phyloP scores from a whole-genome alignment of 2,329 filamentous ascomycete species.

The Thelonectria rubi region DNA sequence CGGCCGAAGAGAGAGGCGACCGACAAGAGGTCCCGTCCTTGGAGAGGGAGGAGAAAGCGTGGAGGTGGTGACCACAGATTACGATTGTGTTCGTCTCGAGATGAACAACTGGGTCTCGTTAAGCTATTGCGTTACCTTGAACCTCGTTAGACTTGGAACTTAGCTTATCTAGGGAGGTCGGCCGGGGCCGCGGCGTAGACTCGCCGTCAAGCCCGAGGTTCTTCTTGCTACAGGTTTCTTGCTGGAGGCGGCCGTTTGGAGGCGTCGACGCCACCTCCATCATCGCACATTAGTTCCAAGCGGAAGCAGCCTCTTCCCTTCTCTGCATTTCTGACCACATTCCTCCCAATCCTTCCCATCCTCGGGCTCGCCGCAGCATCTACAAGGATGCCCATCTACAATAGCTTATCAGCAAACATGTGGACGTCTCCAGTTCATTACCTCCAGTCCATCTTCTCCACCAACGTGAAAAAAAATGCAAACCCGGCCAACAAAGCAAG shows the following conservation, averaged over 20 bases:
- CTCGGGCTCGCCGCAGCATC: neutral
- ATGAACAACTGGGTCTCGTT: neutral
- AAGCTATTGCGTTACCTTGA: neutral
- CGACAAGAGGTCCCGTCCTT: too few species aligned
- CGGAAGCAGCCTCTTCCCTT: neutral
- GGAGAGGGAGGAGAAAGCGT: too few species aligned
- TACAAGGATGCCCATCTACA: neutral
- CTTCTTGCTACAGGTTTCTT: neutral
- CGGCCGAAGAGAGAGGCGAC: neutral
- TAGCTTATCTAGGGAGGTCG: conserved; percentile 6
- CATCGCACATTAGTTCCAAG: neutral
- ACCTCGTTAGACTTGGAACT: neutral
- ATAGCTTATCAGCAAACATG: neutral
- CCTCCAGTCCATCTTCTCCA: neutral
- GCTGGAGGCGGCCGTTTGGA: neutral
- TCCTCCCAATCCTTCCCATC: neutral
- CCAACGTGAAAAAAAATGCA: neutral
- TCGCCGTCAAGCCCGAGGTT: neutral
- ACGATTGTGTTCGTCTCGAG: neutral
- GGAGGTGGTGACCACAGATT: neutral
- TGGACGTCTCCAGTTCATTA: neutral
- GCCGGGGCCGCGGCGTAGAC: neutral
- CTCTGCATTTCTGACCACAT: neutral
- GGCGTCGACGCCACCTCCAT: neutral
- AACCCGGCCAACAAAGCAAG: neutral